These are phyloP conservation scores for Debaryomyces maramus DNA, from an alignment of 805 yeast species.

Conservation along the genomic window DNA sequence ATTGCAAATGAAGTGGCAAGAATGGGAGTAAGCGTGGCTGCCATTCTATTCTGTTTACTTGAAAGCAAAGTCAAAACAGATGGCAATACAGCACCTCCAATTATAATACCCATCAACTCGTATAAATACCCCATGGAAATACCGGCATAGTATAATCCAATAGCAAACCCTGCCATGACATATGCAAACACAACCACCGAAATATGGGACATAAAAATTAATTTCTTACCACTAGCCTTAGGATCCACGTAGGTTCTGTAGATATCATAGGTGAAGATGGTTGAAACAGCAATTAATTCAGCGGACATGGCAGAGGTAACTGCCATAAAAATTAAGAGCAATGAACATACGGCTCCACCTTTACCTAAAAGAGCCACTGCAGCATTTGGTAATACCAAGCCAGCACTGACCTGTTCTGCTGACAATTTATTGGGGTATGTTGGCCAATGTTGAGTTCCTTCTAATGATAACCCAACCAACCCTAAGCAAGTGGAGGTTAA, in stretches of 20 bases:
- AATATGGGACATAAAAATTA: constrained; percentile 67
- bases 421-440: constrained; percentile 71
- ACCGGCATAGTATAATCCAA: constrained; percentile 78
- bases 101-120: constrained; percentile 86
- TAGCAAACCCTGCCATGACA: constrained; percentile 78
- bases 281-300: constrained; percentile 84
- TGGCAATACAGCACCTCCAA: constrained; percentile 84
- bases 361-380: constrained; percentile 83
- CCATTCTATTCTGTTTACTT: constrained; percentile 60
- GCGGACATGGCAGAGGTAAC: constrained; percentile 92
- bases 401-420: constrained; percentile 73
- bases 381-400: constrained; percentile 74
- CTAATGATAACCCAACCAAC: constrained; percentile 75
- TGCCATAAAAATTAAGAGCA: constrained; percentile 84
- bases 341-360: constrained; percentile 84
- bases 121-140: constrained; percentile 86
- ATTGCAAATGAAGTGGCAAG: constrained; percentile 74
- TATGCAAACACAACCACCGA: constrained; percentile 59
- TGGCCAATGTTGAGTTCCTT: constrained; percentile 70
- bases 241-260: constrained; percentile 82
- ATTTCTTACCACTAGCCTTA: constrained; percentile 68
- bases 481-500: constrained; percentile 84
- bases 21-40: constrained; percentile 76
- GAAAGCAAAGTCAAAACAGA: constrained; percentile 66
- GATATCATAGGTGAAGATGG: constrained; percentile 82